Base-by-base conservation (phyloP, 2,329 filamentous ascomycete genomes). In the Cadophora sp. region DNA sequence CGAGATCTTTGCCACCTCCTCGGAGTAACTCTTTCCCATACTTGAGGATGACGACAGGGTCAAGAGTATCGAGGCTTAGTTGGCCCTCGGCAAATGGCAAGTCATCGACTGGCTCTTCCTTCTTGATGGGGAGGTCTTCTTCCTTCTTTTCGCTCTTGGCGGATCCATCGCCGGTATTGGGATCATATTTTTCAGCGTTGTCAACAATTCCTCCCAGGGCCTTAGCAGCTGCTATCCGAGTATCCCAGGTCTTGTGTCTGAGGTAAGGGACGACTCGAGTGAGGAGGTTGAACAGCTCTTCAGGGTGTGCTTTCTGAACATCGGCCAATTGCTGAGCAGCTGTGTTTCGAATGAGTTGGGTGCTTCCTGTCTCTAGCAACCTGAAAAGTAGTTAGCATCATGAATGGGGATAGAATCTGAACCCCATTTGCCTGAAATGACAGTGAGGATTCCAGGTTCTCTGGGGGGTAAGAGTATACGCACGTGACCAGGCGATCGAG, bases 231-330 rank as follows among this genome's bases (percentile, higher is more conserved):
- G 96, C 96, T 68, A 91, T 94, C 73, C 96, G 86, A 30, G 96
- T 99, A 77, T 99, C 96, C 96, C 96, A 99, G 77, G 94, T 95
- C 78, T 95, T 97, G 73, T 96, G 95, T 66, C 93, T 89, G 36
- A 99, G 85, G 79, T 97, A 99, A 0, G 96, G 95, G n/a, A 99
- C 90, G 39, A 99, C 94, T 68, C 95, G 87, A 36, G 93, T 95
- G 14, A 99, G 85, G 7, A 99, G 86, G 77, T 98, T 97, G 81
- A 98, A 98, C 1, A 99, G 84, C 79, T 99, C 96, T 81, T 99
- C 95, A 0, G 96, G 96, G 75, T 98, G 96, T 79, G 96, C 92
- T 78, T 97, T 98, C 81, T 99, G 96, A 80, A 97, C 96, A 81
- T 99, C 96, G 69, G 94, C 96, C 70, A 99, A 86, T 81, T 99